phyloP scores from a whole-genome alignment of 2,329 filamentous ascomycete species.

The Ceratocystis alfenasii region DNA sequence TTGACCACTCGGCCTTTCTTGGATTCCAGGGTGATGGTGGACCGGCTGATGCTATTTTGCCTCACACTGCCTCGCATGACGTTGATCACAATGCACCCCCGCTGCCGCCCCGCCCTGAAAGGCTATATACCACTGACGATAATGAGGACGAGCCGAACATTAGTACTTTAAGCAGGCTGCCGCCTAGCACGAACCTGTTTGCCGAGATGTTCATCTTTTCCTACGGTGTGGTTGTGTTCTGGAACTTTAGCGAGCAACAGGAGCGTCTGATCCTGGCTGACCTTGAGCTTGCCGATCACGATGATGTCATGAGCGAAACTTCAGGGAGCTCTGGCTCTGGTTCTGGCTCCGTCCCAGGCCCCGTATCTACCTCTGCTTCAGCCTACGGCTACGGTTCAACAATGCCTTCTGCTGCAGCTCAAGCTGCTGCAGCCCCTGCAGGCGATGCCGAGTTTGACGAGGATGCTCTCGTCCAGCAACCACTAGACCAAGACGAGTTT shows the following conservation, averaged over 20 bases:
- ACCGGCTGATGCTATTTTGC: constrained; percentile 25
- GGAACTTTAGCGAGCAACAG: constrained; percentile 94
- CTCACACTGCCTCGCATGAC: background rate
- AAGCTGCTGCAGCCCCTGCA: background rate
- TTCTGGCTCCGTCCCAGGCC: background rate
- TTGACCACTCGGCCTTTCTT: constrained; percentile 48
- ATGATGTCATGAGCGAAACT: constrained; percentile 41
- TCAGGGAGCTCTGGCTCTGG: background rate
- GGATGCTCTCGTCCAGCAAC: constrained; percentile 53
- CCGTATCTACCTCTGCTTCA: background rate
- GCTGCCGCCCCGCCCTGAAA: constrained; percentile 14
- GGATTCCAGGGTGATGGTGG: constrained; percentile 20
- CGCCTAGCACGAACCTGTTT: constrained; percentile 62
- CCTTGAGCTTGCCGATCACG: constrained; percentile 70
- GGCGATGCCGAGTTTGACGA: constrained; percentile 18
- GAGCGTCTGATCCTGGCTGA: constrained; percentile 95
- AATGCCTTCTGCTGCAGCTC: background rate
- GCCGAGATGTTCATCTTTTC: constrained; percentile 96
- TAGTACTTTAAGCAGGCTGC: constrained; percentile 41
- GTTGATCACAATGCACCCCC: background rate
- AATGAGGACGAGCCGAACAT: constrained; percentile 22
- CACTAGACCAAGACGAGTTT: constrained; percentile 77
- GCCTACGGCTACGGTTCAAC: constrained; percentile 1
- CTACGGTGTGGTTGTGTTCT: constrained; percentile 95
- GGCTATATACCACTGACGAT: constrained; percentile 21